phyloP scores from a whole-genome alignment of 169 alveolate genomes.

The Eimeria necatrix region DNA sequence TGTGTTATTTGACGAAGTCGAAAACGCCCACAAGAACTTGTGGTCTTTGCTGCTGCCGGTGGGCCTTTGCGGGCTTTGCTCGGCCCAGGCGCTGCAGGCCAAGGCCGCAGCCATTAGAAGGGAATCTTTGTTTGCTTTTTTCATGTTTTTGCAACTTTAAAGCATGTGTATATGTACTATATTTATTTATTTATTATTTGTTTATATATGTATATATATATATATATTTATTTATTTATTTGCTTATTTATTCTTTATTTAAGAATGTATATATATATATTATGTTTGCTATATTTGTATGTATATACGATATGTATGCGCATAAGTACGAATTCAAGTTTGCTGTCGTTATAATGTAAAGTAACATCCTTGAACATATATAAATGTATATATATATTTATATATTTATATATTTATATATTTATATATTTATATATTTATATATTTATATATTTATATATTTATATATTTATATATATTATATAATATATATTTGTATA shows the following conservation, averaged over 20 bases:
- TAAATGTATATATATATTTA: too few species aligned
- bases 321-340: too few species aligned
- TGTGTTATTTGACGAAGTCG: conserved; percentile 93
- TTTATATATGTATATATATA: not conserved
- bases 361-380: too few species aligned
- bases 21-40: conserved; percentile 84
- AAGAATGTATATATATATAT: too few species aligned
- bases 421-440: not conserved
- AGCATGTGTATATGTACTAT: not conserved
- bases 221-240: not conserved
- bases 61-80: not conserved
- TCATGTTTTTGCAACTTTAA: too few species aligned
- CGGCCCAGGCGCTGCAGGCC: too few species aligned
- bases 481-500: not conserved
- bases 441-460: not conserved
- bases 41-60: conserved; percentile 69
- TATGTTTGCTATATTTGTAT: not conserved
- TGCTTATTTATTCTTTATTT: too few species aligned
- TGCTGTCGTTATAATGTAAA: too few species aligned
- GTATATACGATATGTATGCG: not conserved
- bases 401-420: too few species aligned
- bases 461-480: not conserved
- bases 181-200: not conserved
- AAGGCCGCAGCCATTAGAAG: too few species aligned
- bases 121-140: too few species aligned